A percentile compares a stretch with the other conserved stretches of the same genome.
Conservation (phyloP, 1,284 basidiomycete genomes). For the Xanthoconium separans region DNA sequence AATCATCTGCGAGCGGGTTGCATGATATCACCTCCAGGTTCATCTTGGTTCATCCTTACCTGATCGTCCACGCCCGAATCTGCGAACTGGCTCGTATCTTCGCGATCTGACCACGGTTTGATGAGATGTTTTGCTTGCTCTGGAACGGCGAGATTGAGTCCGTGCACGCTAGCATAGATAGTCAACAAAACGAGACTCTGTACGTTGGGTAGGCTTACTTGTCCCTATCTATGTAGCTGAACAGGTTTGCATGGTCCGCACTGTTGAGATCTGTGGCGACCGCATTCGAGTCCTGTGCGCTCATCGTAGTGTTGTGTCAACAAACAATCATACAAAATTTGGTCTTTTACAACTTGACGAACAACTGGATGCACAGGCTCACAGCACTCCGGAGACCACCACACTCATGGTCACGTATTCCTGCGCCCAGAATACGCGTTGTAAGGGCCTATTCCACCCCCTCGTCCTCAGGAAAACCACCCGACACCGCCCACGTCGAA, state of each 20-base stretch:
- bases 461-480: constrained; percentile 7
- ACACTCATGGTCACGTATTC: constrained; percentile 6
- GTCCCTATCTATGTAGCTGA: constrained; percentile 63
- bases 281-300: constrained; percentile 23
- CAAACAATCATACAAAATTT: constrained; percentile 14
- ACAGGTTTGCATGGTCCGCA: constrained; percentile 57
- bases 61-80: constrained; percentile 81
- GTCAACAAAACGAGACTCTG: constrained; percentile 4
- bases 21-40: constrained; percentile 7
- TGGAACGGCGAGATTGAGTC: constrained; percentile 72
- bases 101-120: constrained; percentile 78
- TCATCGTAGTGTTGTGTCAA: constrained; percentile 8
- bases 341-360: not conserved
- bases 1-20: constrained; percentile 53
- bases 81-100: constrained; percentile 60
- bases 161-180: constrained; percentile 59
- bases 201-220: constrained; percentile 45
- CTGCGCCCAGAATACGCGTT: not conserved
- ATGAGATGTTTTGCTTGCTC: constrained; percentile 74
- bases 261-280: constrained; percentile 32
- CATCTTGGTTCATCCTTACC: constrained; percentile 39
- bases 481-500: constrained; percentile 3
- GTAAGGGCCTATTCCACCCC: constrained; percentile 19
- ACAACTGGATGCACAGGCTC: constrained; percentile 23
- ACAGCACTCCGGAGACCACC: constrained; percentile 13